Percentiles rank a stretch among this genome's conserved stretches.
Conservation (phyloP, 2,329 filamentous ascomycete species). For the Beauveria scarabaeidicola region DNA sequence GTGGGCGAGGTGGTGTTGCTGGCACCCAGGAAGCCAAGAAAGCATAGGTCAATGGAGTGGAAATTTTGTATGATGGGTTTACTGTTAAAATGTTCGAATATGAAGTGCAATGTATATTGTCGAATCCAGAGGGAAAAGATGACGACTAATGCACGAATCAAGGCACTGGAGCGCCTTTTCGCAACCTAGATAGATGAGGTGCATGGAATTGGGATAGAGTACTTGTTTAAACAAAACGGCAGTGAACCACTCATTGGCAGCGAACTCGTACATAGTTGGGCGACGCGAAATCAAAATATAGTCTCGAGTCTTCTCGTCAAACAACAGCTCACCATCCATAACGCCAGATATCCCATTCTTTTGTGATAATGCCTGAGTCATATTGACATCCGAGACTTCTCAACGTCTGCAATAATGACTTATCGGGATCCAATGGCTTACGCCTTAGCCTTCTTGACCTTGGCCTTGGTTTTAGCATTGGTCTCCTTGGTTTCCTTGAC, state of each 20-base stretch:
- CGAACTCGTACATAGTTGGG: no score
- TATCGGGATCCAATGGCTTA: background rate
- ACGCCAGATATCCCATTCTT: no score
- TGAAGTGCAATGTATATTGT: background rate
- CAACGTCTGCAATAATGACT: no score
- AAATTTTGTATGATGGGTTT: background rate
- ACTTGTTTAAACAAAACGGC: background rate
- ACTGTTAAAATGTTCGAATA: background rate
- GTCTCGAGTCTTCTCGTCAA: no score
- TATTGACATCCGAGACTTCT: background rate
- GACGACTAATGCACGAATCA: background rate
- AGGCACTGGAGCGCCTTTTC: background rate
- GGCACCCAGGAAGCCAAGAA: constrained; percentile 7
- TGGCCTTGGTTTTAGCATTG: constrained; percentile 16
- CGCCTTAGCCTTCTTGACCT: constrained; percentile 14
- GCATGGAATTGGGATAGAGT: background rate
- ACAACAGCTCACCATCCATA: no score
- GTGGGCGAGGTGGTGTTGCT: constrained; percentile 25
- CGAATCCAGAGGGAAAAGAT: background rate
- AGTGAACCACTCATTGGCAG: background rate
- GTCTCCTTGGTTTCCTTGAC: constrained; percentile 33
- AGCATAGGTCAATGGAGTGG: background rate
- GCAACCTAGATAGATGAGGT: no score
- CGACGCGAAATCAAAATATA: no score
- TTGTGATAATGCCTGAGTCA: no score